Evolutionary conservation across 805 yeast species (phyloP).

Genomic region (Grigorovia humatica): DNA sequence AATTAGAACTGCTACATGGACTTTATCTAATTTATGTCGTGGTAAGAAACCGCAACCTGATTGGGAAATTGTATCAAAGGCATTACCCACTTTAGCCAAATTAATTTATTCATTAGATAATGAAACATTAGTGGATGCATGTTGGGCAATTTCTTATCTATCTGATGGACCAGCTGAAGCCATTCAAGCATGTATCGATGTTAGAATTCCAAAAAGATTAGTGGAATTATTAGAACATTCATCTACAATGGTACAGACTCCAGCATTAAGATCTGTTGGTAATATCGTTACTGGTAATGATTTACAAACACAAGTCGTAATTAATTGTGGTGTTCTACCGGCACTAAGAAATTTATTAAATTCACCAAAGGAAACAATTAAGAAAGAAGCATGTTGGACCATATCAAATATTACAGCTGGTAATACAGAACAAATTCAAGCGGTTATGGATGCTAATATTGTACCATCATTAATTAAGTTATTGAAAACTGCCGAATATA

Average conservation of each 20-base stretch:
- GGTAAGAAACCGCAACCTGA: conserved; percentile 96
- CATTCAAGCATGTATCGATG: conserved; percentile 94
- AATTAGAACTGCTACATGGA: conserved; percentile 96
- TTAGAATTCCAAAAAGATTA: conserved; percentile 85
- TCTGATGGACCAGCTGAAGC: conserved; percentile 90
- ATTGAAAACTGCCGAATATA: conserved; percentile 78
- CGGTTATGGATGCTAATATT: conserved; percentile 89
- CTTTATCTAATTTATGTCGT: conserved; percentile 89
- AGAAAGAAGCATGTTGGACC: conserved; percentile 99
- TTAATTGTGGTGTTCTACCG: conserved; percentile 83
- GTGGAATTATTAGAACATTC: conserved; percentile 84
- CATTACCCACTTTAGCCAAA: conserved; percentile 85
- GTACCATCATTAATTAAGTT: conserved; percentile 82
- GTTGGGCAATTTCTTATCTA: conserved; percentile 96
- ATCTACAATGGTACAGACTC: conserved; percentile 84
- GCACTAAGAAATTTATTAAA: conserved; percentile 72
- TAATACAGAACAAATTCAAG: conserved; percentile 88
- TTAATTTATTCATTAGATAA: conserved; percentile 82
- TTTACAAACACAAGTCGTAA: conserved; percentile 86
- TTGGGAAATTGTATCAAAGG: conserved; percentile 78
- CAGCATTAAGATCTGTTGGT: conserved; percentile 95
- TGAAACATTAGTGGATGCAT: conserved; percentile 92
- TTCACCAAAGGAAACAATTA: conserved; percentile 82
- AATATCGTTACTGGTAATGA: conserved; percentile 97
- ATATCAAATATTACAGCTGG: conserved; percentile 97